phyloP scores from a whole-genome alignment of 2,329 filamentous ascomycete genomes.

The Blastomyces percursus region DNA sequence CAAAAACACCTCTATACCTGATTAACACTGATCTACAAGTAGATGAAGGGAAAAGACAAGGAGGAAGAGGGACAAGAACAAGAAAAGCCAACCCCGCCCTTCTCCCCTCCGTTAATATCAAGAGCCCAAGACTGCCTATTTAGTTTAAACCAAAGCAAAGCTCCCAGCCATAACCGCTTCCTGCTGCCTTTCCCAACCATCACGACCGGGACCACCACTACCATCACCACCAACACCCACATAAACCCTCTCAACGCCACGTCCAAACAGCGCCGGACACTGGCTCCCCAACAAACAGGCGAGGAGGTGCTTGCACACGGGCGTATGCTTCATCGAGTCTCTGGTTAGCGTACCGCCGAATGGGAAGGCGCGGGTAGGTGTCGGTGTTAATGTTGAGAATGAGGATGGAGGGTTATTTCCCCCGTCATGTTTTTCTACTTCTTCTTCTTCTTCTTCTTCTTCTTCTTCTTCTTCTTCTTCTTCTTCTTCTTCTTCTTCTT shows the following conservation, averaged over 20 bases:
- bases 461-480: not conserved
- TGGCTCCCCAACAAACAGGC: conserved; percentile 65
- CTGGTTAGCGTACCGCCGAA: conserved; percentile 30
- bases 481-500: too few relatives aligned
- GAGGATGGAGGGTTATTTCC: not conserved
- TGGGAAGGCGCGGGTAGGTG: conserved; percentile 14
- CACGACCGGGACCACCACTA: not conserved
- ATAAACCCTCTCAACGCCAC: conserved; percentile 44
- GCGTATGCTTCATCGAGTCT: conserved; percentile 2
- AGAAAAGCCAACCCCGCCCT: not conserved
- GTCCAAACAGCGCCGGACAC: conserved; percentile 48
- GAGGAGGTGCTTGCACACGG: conserved; percentile 32
- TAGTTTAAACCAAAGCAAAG: conserved; percentile 28
- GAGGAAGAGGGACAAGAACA: too few relatives aligned
- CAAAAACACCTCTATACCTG: too few relatives aligned
- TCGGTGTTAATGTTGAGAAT: not conserved
- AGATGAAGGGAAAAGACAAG: too few relatives aligned
- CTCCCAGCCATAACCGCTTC: conserved; percentile 62
- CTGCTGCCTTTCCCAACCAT: not conserved
- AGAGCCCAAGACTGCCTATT: not conserved
- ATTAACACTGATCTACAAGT: too few relatives aligned
- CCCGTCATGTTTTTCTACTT: conserved; percentile 2
- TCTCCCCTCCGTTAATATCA: not conserved
- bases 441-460: not conserved
- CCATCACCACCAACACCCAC: conserved; percentile 33